These are phyloP conservation scores for Urostyla sp. DNA, from an alignment of 73 alveolate genomes.

Conservation along the genomic window DNA sequence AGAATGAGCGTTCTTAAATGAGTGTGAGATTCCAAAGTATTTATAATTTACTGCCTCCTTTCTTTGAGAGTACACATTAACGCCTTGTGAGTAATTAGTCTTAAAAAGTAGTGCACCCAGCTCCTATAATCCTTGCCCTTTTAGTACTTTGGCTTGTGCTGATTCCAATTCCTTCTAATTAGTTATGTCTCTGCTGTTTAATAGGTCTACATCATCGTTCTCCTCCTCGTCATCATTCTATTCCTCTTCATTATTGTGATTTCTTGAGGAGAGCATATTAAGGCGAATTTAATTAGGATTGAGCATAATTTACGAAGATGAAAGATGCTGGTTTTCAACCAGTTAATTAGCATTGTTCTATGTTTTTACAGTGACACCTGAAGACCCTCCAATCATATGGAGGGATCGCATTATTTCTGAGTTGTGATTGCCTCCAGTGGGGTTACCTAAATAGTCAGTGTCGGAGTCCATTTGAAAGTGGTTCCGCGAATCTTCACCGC, in stretches of 20 bases:
- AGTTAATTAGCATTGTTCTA: slow-evolving; percentile 5
- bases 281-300: slow-evolving; percentile 21
- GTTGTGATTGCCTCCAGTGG: slow-evolving; percentile 22
- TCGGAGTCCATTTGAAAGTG: slow-evolving; percentile 17
- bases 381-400: slow-evolving; percentile 33
- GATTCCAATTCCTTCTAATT: slow-evolving; percentile 19
- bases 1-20: slow-evolving; percentile 34
- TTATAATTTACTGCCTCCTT: slow-evolving; percentile 6
- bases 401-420: slow-evolving; percentile 32
- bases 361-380: slow-evolving; percentile 41
- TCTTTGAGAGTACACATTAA: too few relatives aligned
- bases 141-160: too few relatives aligned
- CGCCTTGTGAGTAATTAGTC: too few relatives aligned
- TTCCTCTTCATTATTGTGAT: slow-evolving; percentile 31
- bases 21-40: slow-evolving; percentile 20
- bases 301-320: too few relatives aligned
- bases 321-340: background rate
- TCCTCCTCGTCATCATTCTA: slow-evolving; percentile 25
- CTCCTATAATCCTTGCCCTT: too few relatives aligned
- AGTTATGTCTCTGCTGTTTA: slow-evolving; percentile 1
- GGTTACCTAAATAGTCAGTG: slow-evolving; percentile 12
- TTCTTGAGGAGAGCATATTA: background rate
- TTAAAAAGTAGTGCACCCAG: too few relatives aligned
- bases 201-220: slow-evolving; percentile 11
- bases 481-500: background rate